phyloP scores from a whole-genome alignment of 78 protist genomes.

The Isochrysis galbana region DNA sequence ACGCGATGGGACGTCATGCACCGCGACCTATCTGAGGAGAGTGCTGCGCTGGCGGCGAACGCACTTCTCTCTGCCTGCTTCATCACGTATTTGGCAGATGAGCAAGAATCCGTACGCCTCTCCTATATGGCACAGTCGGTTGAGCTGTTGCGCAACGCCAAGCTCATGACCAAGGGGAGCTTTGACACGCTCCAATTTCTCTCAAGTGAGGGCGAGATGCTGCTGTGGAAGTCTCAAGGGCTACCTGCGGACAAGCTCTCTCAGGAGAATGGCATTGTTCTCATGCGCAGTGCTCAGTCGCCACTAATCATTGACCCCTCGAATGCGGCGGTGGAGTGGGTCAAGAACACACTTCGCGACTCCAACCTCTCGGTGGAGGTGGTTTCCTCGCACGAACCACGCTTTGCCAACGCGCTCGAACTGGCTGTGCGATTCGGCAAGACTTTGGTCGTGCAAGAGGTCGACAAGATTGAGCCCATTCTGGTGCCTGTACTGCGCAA shows the following conservation, averaged over 20 bases:
- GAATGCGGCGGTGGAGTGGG: slow-evolving; percentile 73
- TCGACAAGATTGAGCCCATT: slow-evolving; percentile 74
- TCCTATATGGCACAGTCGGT: slow-evolving; percentile 9
- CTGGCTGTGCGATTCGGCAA: slow-evolving; percentile 92
- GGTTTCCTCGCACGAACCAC: slow-evolving; percentile 50
- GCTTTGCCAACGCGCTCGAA: slow-evolving; percentile 71
- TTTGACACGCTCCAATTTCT: slow-evolving; percentile 38
- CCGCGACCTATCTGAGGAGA: neutral
- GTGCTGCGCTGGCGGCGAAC: slow-evolving; percentile 11
- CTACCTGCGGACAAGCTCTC: slow-evolving; percentile 80
- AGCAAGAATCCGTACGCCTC: slow-evolving; percentile 60
- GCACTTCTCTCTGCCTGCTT: slow-evolving; percentile 63
- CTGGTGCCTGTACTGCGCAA: slow-evolving; percentile 67
- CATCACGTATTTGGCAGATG: slow-evolving; percentile 59
- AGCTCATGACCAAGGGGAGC: neutral
- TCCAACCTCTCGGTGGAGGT: slow-evolving; percentile 39
- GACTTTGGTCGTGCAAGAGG: slow-evolving; percentile 78
- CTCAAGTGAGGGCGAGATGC: slow-evolving; percentile 63
- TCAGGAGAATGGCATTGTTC: slow-evolving; percentile 75
- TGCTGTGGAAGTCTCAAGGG: slow-evolving; percentile 75
- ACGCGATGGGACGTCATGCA: slow-evolving; percentile 66
- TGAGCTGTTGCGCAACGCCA: neutral
- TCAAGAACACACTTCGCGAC: slow-evolving; percentile 36
- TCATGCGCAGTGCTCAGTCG: neutral
- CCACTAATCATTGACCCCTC: slow-evolving; percentile 85